Percentiles rank a stretch among this genome's conserved stretches.
Conservation (phyloP, 768 basidiomycete genomes). For the Boletus rubroflammeus region DNA sequence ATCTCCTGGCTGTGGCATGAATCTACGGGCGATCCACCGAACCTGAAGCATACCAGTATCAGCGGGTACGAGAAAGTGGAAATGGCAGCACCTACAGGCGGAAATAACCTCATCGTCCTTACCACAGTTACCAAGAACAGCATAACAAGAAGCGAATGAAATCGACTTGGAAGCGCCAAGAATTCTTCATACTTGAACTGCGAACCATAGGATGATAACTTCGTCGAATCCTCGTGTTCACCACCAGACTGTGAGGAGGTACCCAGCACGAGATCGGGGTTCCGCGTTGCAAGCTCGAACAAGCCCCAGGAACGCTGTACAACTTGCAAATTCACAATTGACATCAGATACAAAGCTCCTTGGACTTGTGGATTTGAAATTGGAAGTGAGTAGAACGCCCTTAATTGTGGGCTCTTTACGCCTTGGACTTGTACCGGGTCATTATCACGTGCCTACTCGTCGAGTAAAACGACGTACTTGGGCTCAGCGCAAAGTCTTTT, state of each 20-base stretch:
- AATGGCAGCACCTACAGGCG: slow-evolving; percentile 33
- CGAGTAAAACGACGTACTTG: slow-evolving; percentile 31
- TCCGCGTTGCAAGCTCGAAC: slow-evolving; percentile 32
- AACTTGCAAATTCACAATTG: slow-evolving; percentile 41
- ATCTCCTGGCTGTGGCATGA: slow-evolving; percentile 51
- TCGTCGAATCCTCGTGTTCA: slow-evolving; percentile 15
- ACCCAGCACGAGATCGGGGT: slow-evolving; percentile 13
- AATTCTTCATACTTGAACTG: slow-evolving; percentile 79
- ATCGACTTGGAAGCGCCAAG: slow-evolving; percentile 35
- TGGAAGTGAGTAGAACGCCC: slow-evolving; percentile 38
- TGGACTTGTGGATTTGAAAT: slow-evolving; percentile 29
- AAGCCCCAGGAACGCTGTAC: slow-evolving; percentile 59
- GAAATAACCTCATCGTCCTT: slow-evolving; percentile 31
- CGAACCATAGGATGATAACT: slow-evolving; percentile 52
- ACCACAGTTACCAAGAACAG: slow-evolving; percentile 25
- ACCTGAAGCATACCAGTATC: slow-evolving; percentile 28
- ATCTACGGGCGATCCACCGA: slow-evolving; percentile 51
- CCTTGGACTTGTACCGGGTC: slow-evolving; percentile 30
- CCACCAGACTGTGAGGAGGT: slow-evolving; percentile 13
- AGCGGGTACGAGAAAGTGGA: not conserved
- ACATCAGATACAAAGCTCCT: slow-evolving; percentile 46
- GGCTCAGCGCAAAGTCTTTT: slow-evolving; percentile 41
- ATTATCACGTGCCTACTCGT: not conserved
- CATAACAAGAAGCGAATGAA: slow-evolving; percentile 42
- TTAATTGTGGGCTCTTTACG: slow-evolving; percentile 25